phyloP scores from a whole-genome alignment of 1,139 yeast genomes.

The Scheffersomyces illinoinensis region DNA sequence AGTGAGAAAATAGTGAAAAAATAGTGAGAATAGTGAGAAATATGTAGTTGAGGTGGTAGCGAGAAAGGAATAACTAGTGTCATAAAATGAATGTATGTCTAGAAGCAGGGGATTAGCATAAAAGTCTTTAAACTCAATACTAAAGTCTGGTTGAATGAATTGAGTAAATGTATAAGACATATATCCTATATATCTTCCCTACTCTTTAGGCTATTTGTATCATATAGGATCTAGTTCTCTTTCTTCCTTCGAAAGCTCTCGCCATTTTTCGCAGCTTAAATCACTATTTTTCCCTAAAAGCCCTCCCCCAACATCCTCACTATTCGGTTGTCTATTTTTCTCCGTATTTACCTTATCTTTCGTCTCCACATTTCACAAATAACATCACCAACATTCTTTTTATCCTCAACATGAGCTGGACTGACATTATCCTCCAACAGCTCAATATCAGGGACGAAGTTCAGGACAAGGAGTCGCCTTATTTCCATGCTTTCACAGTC shows the following conservation, averaged over 20 bases:
- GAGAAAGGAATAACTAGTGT: background rate
- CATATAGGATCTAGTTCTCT: background rate
- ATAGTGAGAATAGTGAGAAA: background rate
- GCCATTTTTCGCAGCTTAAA: background rate
- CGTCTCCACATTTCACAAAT: background rate
- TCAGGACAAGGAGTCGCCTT: slow-evolving; percentile 33
- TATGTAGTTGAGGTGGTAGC: background rate
- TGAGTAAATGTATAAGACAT: background rate
- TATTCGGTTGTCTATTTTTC: background rate
- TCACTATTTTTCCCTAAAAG: background rate
- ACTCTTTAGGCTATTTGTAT: too few relatives aligned
- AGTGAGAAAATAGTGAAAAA: background rate
- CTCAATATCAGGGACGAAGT: slow-evolving; percentile 31
- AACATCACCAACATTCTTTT: background rate
- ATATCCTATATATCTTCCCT: background rate
- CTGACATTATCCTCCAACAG: slow-evolving; percentile 23
- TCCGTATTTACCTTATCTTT: background rate
- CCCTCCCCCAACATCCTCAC: background rate
- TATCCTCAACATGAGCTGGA: slow-evolving; percentile 13
- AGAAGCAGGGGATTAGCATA: too few relatives aligned
- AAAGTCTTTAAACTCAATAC: too few relatives aligned
- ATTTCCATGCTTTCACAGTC: slow-evolving; percentile 35
- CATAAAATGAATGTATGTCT: too few relatives aligned
- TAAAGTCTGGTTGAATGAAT: too few relatives aligned
- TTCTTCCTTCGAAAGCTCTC: background rate